Evolutionary conservation across 139 green algal genomes (phyloP), one percentile per base, ranked within the genome.

Genomic region (Closterium sp.): DNA sequence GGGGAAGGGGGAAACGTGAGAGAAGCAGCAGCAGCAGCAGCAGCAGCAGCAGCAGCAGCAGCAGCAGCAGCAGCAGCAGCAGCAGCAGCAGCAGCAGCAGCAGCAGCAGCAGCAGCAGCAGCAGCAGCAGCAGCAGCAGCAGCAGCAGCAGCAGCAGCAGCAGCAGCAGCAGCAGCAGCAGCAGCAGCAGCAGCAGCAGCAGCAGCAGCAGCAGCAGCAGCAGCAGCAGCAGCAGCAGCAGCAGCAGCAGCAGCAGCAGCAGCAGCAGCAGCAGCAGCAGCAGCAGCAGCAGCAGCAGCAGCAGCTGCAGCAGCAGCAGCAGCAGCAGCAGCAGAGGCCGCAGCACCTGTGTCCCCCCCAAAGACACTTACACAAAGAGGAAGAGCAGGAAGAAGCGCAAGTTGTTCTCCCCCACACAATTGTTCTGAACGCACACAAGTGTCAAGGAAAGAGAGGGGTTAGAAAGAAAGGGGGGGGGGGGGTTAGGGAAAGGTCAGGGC

Each of bases 321-420:
- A 85, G 8, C 81, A 85, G 5, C 81, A 85, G 6, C 4, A 12
- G 36, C 36, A 12, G 36, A 55, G 4, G 36, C 55, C 12, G 4
- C 12, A 28, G 2, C 55, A 25, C 16, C 5, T 28, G n/a, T n/a
- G n/a, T 19, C 12, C 0, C 25, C 10, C 12, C 55, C 55, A 76
- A 10, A 28, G 16, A 76, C 38, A 91, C 90, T 93, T 84, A 93
- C 89, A 98, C 30, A 33, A 89, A 23, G 23, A 94, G 90, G 87
- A 94, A 94, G 33, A 43, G 19, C n/a, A 94, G 85, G 84, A 94
- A 94, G 43, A 32, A 94, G 30, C 69, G 93, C 4, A 94, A 23
- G 85, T 94, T 94, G 25, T 86, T 88, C 33, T 94, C 92, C 33
- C 92, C 92, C 21, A 94, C 87, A 83, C 92, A 94, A 87, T 93